Evolutionary conservation across 495 filamentous ascomycete genomes (phyloP), one percentile per base, ranked within the genome.

Genomic region (Physcia stellaris): DNA sequence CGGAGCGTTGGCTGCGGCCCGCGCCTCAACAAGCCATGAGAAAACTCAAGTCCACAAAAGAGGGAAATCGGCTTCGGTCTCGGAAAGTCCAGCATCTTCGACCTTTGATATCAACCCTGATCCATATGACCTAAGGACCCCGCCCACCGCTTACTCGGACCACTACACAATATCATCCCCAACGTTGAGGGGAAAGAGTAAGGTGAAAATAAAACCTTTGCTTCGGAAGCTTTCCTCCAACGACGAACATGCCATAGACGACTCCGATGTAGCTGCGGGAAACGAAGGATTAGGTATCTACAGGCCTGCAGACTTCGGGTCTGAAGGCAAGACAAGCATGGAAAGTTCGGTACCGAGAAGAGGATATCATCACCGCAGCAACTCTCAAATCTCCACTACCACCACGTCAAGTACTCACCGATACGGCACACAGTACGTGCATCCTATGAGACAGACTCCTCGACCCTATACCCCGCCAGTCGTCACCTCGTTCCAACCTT

Each of bases 401-500:
- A 60, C 60, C 26, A 59, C 58, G 11, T 34, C 50, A n/a, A 73
- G 67, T 47, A 60, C 59, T 35, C 63, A 60, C 20, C 61, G 66
- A 32, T 63, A 67, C 9, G 61, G 60, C 21, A 60, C 62, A 23
- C 65, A 71, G 26, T 76, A 73, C 48, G 59, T 73, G 15, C 68
- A 76, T 49, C 68, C 73, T 2, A 67, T 76, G 68, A 68, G 71
- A 23, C 74, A 74, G 42, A 71, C 67, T 6, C 69, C 71, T 13
- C 60, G 66, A 24, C 58, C 63, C 10, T 74, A 70, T 50, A 75
- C 68, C 2, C 68, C 71, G 20, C 65, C 73, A n/a, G 49, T 66
- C 9, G 57, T 59, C 23, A 63, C 64, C 17, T 77, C 73, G 0
- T 64, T 62, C 40, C 61, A 70, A 23, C 59, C 56, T 3, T 73